Evolutionary conservation across 495 filamentous ascomycete species (phyloP), one percentile per base, ranked within the genome.

Genomic region (Podospora tetraspora): DNA sequence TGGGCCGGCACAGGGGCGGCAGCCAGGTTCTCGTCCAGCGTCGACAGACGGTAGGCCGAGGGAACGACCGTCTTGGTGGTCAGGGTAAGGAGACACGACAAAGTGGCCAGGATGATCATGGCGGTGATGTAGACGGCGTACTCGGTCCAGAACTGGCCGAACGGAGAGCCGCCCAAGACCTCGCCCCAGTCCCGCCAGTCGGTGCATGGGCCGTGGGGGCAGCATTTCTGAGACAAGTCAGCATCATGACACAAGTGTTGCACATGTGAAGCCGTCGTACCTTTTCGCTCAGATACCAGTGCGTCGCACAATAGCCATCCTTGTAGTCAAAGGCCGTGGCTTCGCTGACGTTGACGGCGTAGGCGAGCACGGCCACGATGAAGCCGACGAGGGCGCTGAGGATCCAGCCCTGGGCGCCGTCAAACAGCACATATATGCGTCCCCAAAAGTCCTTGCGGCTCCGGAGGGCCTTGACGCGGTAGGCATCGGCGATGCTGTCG

Each of bases 401-500:
- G 24, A 99, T 86, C 95, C 95, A 99, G 22, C 95, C 95, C 80
- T 99, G 94, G 27, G 90, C 88, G 57, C 93, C 90, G 75, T 99
- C 95, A 64, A 96, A 90, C 80, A 89, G 85, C 2, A 90, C 86
- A 52, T 87, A 78, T 24, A 96, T 71, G 57, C 92, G 88, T 7
- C 94, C 95, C 67, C 91, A 89, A 60, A 96, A 82, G 76, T 94
- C 95, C 78, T 91, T 96, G 7, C 94, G 84, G 69, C 84, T 87
- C 59, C 92, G 86, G 29, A 98, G 84, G 61, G 88, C 88, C 71
- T 94, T 96, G 52, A 96, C 87, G 59, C 95, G 90, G 64, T 90
- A 91, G 58, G 93, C 92, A 78, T 99, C 95, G 73, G 94, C 93
- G 70, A 98, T 97, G 76, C 91, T 95, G 73, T 99, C 95, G 74